A percentile compares a stretch with the other conserved stretches of the same genome.
phyloP scores from a whole-genome alignment of 2,329 filamentous ascomycete genomes.

The Falciphora oryzae region DNA sequence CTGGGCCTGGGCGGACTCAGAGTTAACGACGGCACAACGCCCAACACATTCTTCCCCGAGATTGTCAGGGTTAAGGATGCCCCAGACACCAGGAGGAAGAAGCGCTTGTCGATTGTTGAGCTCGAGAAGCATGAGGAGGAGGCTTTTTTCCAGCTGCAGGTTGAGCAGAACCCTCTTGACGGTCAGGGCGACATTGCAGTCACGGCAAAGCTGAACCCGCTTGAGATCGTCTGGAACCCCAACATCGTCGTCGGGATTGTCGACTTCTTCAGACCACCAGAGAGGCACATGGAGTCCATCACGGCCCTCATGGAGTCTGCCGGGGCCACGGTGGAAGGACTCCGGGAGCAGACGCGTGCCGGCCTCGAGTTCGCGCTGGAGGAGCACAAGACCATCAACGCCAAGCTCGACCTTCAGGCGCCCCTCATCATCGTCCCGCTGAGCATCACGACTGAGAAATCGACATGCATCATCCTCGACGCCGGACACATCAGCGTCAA shows the following conservation, averaged over 20 bases:
- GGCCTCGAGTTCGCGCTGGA: constrained; percentile 94
- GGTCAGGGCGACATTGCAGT: constrained; percentile 86
- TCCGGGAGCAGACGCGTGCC: constrained; percentile 91
- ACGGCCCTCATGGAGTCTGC: constrained; percentile 92
- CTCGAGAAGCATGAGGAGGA: constrained; percentile 49
- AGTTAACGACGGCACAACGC: constrained; percentile 92
- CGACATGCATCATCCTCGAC: constrained; percentile 88
- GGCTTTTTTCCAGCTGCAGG: constrained; percentile 84
- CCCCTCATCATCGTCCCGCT: constrained; percentile 95
- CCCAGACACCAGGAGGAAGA: constrained; percentile 42
- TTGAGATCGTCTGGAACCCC: constrained; percentile 97
- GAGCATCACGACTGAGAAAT: constrained; percentile 74
- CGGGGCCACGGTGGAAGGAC: constrained; percentile 88
- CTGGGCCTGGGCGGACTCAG: constrained; percentile 87
- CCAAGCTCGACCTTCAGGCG: constrained; percentile 89
- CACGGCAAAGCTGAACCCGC: constrained; percentile 84
- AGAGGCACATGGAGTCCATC: constrained; percentile 98
- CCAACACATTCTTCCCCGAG: constrained; percentile 85
- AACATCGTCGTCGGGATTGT: constrained; percentile 85
- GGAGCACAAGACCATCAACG: constrained; percentile 97
- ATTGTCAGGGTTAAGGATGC: constrained; percentile 95
- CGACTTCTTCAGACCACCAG: constrained; percentile 93
- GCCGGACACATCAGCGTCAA: constrained; percentile 93
- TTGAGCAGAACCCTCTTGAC: constrained; percentile 94
- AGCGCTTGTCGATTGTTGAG: constrained; percentile 47